Evolutionary conservation across 2,329 filamentous ascomycete species (phyloP), one percentile per base, ranked within the genome.

Genomic region (Zymoseptoria brevis): DNA sequence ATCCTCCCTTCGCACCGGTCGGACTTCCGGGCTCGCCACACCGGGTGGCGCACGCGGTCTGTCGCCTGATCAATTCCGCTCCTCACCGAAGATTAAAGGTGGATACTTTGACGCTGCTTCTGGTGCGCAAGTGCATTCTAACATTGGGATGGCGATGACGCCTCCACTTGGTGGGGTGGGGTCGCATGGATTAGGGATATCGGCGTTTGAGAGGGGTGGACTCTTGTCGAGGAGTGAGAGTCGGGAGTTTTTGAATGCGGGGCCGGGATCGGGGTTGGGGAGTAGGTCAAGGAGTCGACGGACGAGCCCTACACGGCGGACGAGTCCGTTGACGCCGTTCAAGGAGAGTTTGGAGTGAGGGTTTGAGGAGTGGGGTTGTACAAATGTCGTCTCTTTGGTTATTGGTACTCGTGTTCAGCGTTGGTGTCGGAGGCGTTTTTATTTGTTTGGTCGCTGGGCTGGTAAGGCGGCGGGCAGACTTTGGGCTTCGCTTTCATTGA

Each of bases 161-260:
- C 35, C 35, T 1, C 35, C 35, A 3, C 35, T 41, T 11, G 35
- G 35, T 6, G 35, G 11, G 35, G 6, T 4, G 35, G 35, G 35
- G 11, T 65, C 60, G 11, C 61, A 62, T 56, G 68, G 69, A 2
- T 45, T 71, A 52, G 69, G 71, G 3, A 65, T 67, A 53, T 67
- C 77, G 63, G 72, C 78, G 8, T 81, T 83, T 64, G 82, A 83
- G 57, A 75, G 90, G 48, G 85, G 83, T 53, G 92, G 92, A 1
- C 73, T 96, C 63, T 86, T 89, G 57, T 2, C 80, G 93, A 22
- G 21, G 65, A 95, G 89, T 0, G 93, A 96, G 71, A 96, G 90
- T 71, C 81, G 90, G 56, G 94, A 97, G 71, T 81, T 89, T 45
- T 45, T 45, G 35, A 45, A 45, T 6, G 35, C 35, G 13, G 13